A percentile compares a stretch with the other conserved stretches of the same genome.
phyloP scores from a whole-genome alignment of 495 filamentous ascomycete genomes.

The Immersiella caudata region DNA sequence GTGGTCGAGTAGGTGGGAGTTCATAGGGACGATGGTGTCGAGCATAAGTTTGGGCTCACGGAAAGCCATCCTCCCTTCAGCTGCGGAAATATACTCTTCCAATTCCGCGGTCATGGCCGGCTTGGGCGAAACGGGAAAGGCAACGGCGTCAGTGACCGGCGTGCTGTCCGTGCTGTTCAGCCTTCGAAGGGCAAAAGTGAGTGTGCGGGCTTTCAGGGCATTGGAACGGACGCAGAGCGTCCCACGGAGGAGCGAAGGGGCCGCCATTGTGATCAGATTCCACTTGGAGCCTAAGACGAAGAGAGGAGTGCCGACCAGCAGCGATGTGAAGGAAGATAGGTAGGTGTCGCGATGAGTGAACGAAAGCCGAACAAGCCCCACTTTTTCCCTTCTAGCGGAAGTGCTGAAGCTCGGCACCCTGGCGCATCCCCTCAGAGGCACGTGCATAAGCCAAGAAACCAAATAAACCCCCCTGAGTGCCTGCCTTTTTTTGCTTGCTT shows the following conservation, averaged over 20 bases:
- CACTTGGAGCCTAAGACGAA: no score
- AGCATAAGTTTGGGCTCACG: conserved; percentile 59
- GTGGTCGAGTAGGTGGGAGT: conserved; percentile 65
- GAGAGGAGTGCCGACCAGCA: neutral
- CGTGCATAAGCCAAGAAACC: neutral
- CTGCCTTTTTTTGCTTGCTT: no score
- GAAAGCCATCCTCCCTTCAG: conserved; percentile 29
- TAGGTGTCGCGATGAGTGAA: neutral
- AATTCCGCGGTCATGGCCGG: conserved; percentile 5
- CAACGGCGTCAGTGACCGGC: no score
- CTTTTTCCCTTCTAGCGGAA: neutral
- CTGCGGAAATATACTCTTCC: conserved; percentile 19
- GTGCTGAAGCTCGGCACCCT: neutral
- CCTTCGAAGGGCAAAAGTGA: neutral
- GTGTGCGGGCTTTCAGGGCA: neutral
- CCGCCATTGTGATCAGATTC: neutral
- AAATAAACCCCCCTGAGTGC: neutral
- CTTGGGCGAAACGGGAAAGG: neutral
- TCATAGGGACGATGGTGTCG: conserved; percentile 67
- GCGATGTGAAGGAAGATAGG: neutral
- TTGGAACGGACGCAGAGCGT: neutral
- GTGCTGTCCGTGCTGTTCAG: conserved; percentile 10
- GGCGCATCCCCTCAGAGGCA: neutral
- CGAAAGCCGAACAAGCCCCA: neutral
- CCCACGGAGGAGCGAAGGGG: neutral